phyloP scores from a whole-genome alignment of 176 grass and related monocot species.

The Eragrostis curvula region DNA sequence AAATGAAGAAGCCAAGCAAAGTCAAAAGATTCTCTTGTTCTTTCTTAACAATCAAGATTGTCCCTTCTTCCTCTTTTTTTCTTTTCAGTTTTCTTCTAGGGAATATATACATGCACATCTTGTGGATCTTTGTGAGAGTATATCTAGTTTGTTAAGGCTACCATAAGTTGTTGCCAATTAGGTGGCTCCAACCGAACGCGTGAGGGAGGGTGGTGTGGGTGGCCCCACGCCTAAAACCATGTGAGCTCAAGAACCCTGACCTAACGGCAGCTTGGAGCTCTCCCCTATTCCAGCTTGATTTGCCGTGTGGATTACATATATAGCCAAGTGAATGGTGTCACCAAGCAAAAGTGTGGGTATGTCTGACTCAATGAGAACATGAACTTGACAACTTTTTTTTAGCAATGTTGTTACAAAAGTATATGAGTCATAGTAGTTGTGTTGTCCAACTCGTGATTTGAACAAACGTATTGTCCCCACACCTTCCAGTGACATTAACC shows the following conservation, averaged over 20 bases:
- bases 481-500: not conserved
- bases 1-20: conserved; percentile 25
- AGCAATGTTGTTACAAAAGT: conserved; percentile 12
- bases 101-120: conserved; percentile 1
- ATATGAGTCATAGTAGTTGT: not conserved
- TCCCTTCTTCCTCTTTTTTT: not conserved
- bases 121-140: not conserved
- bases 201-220: not conserved
- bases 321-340: not conserved
- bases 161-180: conserved; percentile 24
- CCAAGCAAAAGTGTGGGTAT: conserved; percentile 10
- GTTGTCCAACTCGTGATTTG: conserved; percentile 22
- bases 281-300: not conserved
- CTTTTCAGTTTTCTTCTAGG: not conserved
- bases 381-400: conserved; percentile 4
- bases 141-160: conserved; percentile 15
- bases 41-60: conserved; percentile 39
- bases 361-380: conserved; percentile 20
- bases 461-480: conserved; percentile 3
- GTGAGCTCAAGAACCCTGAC: conserved; percentile 26
- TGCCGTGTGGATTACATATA: conserved; percentile 8
- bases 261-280: conserved; percentile 31
- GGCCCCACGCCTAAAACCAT: conserved; percentile 24
- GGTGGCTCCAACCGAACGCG: conserved; percentile 41
- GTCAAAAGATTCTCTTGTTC: conserved; percentile 25